Evolutionary conservation across 2,329 filamentous ascomycete genomes (phyloP), one percentile per base, ranked within the genome.

Genomic region (Pyrenochaeta sp.): DNA sequence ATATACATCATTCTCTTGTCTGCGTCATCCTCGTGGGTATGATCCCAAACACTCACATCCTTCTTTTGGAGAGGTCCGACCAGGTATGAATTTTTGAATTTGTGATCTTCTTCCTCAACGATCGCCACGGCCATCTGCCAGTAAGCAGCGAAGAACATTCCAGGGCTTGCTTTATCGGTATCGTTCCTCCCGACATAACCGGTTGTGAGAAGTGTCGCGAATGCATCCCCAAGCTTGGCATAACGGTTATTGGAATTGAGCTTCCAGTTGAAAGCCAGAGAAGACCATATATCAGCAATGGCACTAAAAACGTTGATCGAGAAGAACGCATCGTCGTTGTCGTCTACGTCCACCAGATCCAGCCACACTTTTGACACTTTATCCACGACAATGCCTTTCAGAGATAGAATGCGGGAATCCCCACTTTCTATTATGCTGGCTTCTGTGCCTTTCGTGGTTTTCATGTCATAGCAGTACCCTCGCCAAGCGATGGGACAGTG

Each of bases 251-350:
- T 6, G 13, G 7, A 21, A 10, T 8, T 6, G 7, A 32, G 7
- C 19, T 26, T 27, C 30, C 32, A 35, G 19, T 38, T 30, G 3
- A 9, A 6, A 13, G 10, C 7, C 2, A 37, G 7, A 9, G 27
- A 19, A 10, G 14, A 15, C 41, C 34, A 44, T 6, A 37, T 9
- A n/a, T 19, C 32, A 7, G 23, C 13, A 11, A 35, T 21, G 18
- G 35, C 35, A 7, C 17, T 15, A 18, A 44, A 44, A 11, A 34
- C n/a, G n/a, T 22, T 29, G n/a, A 44, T 5, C 9, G 41, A 44
- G 11, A 39, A 39, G 15, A 13, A 18, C 4, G 21, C 10, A 15
- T 35, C 27, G 10, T 28, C 11, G 18, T 29, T 13, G 1, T 34
- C 21, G 7, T 9, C 15, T 4, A 24, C 6, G 21, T 34, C 35